A percentile compares a stretch with the other conserved stretches of the same genome.
Conservation (phyloP, 2,329 filamentous ascomycete species). For the Hypoxylon sp. region DNA sequence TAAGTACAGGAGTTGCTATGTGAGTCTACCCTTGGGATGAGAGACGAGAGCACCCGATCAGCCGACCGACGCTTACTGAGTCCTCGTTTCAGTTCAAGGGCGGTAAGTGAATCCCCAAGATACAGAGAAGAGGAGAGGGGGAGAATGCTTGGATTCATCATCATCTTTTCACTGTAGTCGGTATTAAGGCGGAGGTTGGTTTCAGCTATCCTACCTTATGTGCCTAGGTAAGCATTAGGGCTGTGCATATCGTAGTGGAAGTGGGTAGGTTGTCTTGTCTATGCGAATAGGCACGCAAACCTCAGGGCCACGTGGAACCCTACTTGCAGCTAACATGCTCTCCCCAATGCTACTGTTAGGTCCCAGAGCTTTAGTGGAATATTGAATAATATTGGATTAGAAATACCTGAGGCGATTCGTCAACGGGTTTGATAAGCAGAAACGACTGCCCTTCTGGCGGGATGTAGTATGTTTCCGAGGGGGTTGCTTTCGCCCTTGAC, state of each 20-base stretch:
- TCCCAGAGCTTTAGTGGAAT: not conserved
- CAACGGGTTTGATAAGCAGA: not conserved
- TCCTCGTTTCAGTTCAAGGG: not conserved
- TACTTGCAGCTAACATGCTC: not conserved
- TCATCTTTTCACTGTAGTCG: not conserved
- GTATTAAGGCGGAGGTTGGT: not conserved
- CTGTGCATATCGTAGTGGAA: not conserved
- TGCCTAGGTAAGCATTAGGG: not conserved
- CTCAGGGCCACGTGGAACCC: not conserved
- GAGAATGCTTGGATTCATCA: not conserved
- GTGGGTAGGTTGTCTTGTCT: not conserved
- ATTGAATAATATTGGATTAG: slow-evolving; percentile 5
- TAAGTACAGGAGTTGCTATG: too few relatives aligned
- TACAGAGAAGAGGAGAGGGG: not conserved
- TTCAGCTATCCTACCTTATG: slow-evolving; percentile 1
- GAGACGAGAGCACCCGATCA: not conserved
- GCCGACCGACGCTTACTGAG: not conserved
- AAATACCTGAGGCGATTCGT: slow-evolving; percentile 1
- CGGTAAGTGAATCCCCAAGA: not conserved
- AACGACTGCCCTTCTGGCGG: not conserved
- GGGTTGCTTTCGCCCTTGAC: slow-evolving; percentile 1
- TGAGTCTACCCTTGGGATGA: too few relatives aligned
- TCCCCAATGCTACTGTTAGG: not conserved
- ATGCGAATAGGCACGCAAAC: not conserved
- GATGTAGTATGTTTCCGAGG: not conserved